Conservation (phyloP, 2,329 filamentous ascomycete genomes). For the Xylariomycetidae sp. region DNA sequence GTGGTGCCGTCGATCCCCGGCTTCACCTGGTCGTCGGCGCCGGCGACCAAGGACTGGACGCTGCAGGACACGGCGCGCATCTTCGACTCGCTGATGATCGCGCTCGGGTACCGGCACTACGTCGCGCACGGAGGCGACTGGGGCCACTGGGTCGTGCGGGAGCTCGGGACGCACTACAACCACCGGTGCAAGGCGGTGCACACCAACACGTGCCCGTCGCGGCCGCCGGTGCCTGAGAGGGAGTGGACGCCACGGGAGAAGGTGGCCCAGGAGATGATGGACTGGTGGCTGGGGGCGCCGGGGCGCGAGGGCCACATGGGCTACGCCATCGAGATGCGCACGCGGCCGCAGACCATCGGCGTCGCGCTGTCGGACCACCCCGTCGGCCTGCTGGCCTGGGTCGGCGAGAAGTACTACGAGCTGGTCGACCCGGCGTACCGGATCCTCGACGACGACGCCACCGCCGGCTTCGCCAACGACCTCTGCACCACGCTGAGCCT, state of each 20-base stretch:
- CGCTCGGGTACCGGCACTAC: conserved; percentile 34
- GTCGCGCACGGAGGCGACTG: conserved; percentile 35
- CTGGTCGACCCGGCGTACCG: conserved; percentile 8
- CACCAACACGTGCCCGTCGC: conserved; percentile 35
- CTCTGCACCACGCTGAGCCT: conserved; percentile 16
- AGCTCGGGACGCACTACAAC: conserved; percentile 29
- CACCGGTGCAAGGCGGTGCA: conserved; percentile 33
- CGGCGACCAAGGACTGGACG: conserved; percentile 29
- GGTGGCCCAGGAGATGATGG: conserved; percentile 23
- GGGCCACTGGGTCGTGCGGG: conserved; percentile 34
- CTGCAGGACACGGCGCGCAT: conserved; percentile 31
- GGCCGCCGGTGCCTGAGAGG: conserved; percentile 24
- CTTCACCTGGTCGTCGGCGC: conserved; percentile 30
- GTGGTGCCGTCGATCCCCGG: conserved; percentile 35
- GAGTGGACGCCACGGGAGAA: conserved; percentile 29
- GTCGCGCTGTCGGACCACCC: conserved; percentile 37
- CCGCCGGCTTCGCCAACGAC: conserved; percentile 5
- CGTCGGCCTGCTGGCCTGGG: conserved; percentile 37
- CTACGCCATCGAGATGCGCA: conserved; percentile 37
- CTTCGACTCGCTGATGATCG: conserved; percentile 33
- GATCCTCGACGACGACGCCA: conserved; percentile 9
- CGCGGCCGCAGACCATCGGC: conserved; percentile 37
- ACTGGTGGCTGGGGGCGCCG: conserved; percentile 18
- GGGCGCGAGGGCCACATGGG: conserved; percentile 31
- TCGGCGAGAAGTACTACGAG: conserved; percentile 34